These are phyloP conservation scores for Alternaria sp. DNA, from an alignment of 2,329 filamentous ascomycete species.

Conservation along the genomic window DNA sequence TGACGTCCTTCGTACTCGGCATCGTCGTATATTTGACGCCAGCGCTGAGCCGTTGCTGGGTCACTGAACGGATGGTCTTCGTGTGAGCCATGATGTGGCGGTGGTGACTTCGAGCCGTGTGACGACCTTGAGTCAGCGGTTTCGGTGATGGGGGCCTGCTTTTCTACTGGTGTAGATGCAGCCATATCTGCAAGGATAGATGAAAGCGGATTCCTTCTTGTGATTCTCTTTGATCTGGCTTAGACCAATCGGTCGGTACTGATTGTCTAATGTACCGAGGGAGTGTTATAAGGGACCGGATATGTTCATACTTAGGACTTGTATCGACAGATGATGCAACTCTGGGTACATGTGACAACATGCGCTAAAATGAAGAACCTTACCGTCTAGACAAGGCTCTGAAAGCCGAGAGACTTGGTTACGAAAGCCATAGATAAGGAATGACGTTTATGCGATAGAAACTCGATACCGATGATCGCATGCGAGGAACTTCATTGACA, in stretches of 20 bases:
- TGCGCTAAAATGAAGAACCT: conserved; percentile 4
- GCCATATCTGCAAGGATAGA: conserved; percentile 17
- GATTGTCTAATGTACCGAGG: conserved; percentile 10
- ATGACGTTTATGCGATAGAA: not conserved
- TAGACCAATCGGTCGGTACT: conserved; percentile 10
- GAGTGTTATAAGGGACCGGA: conserved; percentile 23
- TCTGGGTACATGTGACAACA: conserved; percentile 24
- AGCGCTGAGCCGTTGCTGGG: conserved; percentile 30
- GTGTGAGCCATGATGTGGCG: conserved; percentile 18
- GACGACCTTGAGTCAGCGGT: conserved; percentile 24
- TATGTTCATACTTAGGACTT: not conserved
- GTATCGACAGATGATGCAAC: conserved; percentile 28
- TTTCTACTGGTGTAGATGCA: conserved; percentile 11
- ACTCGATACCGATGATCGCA: not conserved
- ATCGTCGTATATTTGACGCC: conserved; percentile 33
- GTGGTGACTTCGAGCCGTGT: conserved; percentile 5
- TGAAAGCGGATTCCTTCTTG: conserved; percentile 3
- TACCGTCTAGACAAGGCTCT: conserved; percentile 8
- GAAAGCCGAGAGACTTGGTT: conserved; percentile 1
- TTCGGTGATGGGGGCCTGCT: conserved; percentile 24
- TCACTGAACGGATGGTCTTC: conserved; percentile 34
- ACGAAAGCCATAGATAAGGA: conserved; percentile 8
- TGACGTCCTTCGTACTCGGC: conserved; percentile 49
- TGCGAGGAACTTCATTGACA: not conserved
- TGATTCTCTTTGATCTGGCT: conserved; percentile 11